Base-by-base conservation (phyloP, 441 rosid genomes). In the Macaranga tanarius region DNA sequence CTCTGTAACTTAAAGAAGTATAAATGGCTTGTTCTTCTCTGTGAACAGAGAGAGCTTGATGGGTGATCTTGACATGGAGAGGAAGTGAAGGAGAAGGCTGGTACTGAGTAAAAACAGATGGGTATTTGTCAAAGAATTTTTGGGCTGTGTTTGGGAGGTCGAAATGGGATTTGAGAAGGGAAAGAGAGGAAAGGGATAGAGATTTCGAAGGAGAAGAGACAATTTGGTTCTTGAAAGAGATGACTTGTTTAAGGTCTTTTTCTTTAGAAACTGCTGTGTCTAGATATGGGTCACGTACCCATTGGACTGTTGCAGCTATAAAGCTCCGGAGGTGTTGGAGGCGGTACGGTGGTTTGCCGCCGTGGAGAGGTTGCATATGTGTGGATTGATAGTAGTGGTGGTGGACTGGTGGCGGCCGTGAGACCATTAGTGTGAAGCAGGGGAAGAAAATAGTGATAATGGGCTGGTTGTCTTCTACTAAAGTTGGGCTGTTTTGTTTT, bases 1-100 rank as follows among this genome's bases (percentile, higher is more conserved):
- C 67, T 0, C 89, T 85, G 55, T 73, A 80, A 74, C 44, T 7
- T 0, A 63, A 73, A 0, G 84, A 81, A 76, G 23, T 73, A 68
- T 84, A 86, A 73, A 88, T 70, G 4, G 72, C 62, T 5, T 77
- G 78, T 77, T 88, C 98, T 77, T 93, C 90, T 4, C 22, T 79
- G 79, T 89, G 89, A 48, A 91, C 76, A 0, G 71, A 34, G 23
- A 86, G 63, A 25, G 87, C 86, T 31, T 74, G 82, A 2, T 81
- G 88, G 71, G 92, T 86, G 77, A 91, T 95, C 44, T 85, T 84
- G 65, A 85, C 81, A 42, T 80, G 97, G 78, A 90, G 78, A 45
- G 95, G 97, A 63, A 81, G 86, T 17, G 91, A 85, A 15, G 81
- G 90, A 8, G 82, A 80, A 22, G 94, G 95, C 78, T 93, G 98